These are phyloP conservation scores for Hawksworthiomyces lignivorus DNA, from an alignment of 2,329 filamentous ascomycete genomes.

Conservation along the genomic window DNA sequence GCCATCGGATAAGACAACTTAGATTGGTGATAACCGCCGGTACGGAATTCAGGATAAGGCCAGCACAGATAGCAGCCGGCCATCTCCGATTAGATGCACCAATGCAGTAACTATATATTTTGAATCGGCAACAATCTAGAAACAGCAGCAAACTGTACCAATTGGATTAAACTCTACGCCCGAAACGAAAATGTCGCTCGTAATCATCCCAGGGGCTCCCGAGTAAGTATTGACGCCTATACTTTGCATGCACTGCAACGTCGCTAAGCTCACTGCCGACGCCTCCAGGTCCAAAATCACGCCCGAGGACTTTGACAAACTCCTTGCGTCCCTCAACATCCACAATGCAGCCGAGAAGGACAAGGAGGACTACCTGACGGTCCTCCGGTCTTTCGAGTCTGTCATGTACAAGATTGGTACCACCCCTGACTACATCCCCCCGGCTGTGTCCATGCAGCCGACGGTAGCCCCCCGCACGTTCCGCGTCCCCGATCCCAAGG, in stretches of 20 bases:
- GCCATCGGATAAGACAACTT: no score
- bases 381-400: slow-evolving; percentile 22
- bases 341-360: slow-evolving; percentile 16
- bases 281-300: neutral
- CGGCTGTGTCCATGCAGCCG: slow-evolving; percentile 13
- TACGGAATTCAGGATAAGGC: no score
- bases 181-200: slow-evolving; percentile 12
- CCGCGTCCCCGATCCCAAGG: slow-evolving; percentile 12
- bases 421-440: slow-evolving; percentile 20
- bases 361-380: slow-evolving; percentile 18
- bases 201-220: slow-evolving; percentile 6
- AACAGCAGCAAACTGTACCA: no score
- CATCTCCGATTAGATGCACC: no score
- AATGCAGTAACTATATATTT: no score
- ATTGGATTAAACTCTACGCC: no score
- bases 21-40: no score
- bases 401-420: slow-evolving; percentile 19
- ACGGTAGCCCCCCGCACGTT: slow-evolving; percentile 14
- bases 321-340: slow-evolving; percentile 14
- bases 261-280: no score
- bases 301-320: neutral
- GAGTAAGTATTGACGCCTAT: neutral
- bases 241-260: no score
- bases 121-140: no score
- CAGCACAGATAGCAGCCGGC: no score